These are phyloP conservation scores for Trichoderma gamsii DNA, from an alignment of 495 filamentous ascomycete genomes.

Conservation along the genomic window DNA sequence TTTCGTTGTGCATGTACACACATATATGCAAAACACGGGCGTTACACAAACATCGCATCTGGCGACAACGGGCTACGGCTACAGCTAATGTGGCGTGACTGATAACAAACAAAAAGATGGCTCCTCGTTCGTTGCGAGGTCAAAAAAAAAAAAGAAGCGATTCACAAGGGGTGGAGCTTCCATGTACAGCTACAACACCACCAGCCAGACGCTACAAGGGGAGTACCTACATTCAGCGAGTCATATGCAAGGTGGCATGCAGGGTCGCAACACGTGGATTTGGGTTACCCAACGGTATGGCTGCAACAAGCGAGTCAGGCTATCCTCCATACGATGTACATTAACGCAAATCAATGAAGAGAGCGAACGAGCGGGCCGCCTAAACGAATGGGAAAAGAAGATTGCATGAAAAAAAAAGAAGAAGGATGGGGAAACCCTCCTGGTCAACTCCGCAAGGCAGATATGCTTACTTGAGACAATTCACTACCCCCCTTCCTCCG, in stretches of 20 bases:
- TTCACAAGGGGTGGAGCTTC: not conserved
- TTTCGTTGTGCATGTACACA: not conserved
- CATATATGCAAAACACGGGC: too few species aligned
- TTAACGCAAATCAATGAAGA: not conserved
- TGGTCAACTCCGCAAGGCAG: not conserved
- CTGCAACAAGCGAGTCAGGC: slow-evolving; percentile 6
- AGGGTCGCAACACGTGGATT: slow-evolving; percentile 6
- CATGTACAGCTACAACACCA: not conserved
- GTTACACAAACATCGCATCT: too few species aligned
- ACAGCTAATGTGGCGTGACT: too few species aligned
- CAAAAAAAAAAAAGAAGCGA: too few species aligned
- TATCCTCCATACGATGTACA: not conserved
- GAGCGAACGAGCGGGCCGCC: not conserved
- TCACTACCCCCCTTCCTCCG: not conserved
- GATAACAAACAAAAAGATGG: too few species aligned
- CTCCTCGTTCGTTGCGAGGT: too few species aligned
- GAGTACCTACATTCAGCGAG: not conserved
- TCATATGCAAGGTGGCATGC: not conserved
- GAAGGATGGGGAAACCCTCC: not conserved
- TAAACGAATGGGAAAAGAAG: not conserved
- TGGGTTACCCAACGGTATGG: not conserved
- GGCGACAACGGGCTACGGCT: too few species aligned
- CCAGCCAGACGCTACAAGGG: not conserved
- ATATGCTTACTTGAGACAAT: not conserved
- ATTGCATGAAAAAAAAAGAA: not conserved